Conservation (phyloP, 2,329 filamentous ascomycete species). For the Fusarium setosum region DNA sequence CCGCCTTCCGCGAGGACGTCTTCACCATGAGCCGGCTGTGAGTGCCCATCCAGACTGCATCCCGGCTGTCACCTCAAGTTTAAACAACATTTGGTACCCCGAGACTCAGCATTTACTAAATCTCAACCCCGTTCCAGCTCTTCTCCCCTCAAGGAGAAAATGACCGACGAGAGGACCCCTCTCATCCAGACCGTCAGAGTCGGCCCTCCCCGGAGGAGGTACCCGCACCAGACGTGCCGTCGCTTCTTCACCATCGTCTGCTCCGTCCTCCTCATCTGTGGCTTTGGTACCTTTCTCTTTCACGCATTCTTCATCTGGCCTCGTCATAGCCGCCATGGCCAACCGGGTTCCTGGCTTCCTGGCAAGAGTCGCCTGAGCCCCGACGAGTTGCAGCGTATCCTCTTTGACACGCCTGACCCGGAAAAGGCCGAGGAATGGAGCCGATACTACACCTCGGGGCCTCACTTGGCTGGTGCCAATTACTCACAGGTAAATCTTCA, state of each 20-base stretch:
- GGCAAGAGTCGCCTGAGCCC: constrained; percentile 48
- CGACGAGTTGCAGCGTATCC: constrained; percentile 65
- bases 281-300: constrained; percentile 62
- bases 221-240: constrained; percentile 69
- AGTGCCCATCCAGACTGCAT: constrained; percentile 25
- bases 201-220: constrained; percentile 63
- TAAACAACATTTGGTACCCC: too few species aligned
- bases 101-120: constrained; percentile 8
- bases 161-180: constrained; percentile 69
- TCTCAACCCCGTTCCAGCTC: constrained; percentile 5
- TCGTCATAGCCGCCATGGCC: constrained; percentile 47
- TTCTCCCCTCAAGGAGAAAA: constrained; percentile 45
- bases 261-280: constrained; percentile 63
- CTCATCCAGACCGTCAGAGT: constrained; percentile 73
- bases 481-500: constrained; percentile 68
- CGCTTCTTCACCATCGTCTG: constrained; percentile 74
- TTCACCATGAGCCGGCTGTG: constrained; percentile 38
- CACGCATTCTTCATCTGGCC: constrained; percentile 57
- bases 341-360: constrained; percentile 43
- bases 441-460: constrained; percentile 80
- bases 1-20: constrained; percentile 15
- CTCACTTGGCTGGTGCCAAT: constrained; percentile 83
- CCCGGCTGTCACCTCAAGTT: constrained; percentile 15
- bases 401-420: constrained; percentile 68
- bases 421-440: constrained; percentile 76